These are phyloP conservation scores for Chytridium lagenaria DNA, from an alignment of 371 early-diverging fungal genomes.

Conservation along the genomic window DNA sequence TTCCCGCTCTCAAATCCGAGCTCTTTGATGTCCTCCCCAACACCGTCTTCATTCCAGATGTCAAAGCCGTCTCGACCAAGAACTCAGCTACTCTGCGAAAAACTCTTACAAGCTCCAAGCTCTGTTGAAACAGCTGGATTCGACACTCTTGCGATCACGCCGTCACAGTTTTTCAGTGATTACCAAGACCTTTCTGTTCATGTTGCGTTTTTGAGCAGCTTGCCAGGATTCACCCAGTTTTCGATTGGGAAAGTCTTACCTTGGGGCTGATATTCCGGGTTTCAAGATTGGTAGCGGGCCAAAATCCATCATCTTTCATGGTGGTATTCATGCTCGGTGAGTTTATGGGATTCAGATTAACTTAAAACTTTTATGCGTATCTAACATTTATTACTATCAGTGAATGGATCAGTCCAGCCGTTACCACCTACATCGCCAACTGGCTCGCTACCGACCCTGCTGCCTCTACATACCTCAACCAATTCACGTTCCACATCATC, in stretches of 20 bases:
- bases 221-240: constrained; percentile 22
- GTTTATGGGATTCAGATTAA: too few species aligned
- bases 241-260: constrained; percentile 33
- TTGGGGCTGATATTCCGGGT: constrained; percentile 27
- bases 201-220: constrained; percentile 3
- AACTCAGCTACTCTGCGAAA: constrained; percentile 13
- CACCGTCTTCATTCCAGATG: constrained; percentile 22
- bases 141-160: neutral
- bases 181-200: constrained; percentile 25
- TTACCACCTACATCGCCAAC: constrained; percentile 26
- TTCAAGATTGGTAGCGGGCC: constrained; percentile 34
- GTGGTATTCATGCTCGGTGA: constrained; percentile 40
- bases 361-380: neutral
- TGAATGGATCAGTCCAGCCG: constrained; percentile 42
- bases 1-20: neutral
- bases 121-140: too few species aligned
- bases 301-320: constrained; percentile 32
- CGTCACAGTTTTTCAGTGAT: constrained; percentile 20
- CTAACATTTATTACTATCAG: constrained; percentile 17
- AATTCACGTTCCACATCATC: constrained; percentile 38
- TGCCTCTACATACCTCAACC: constrained; percentile 17
- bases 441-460: neutral
- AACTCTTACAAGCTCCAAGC: constrained; percentile 6
- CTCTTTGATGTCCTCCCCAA: constrained; percentile 12
- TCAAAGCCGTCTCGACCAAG: constrained; percentile 27